Evolutionary conservation across 305 asterid species (phyloP).

Genomic region (Petunia hybrid): DNA sequence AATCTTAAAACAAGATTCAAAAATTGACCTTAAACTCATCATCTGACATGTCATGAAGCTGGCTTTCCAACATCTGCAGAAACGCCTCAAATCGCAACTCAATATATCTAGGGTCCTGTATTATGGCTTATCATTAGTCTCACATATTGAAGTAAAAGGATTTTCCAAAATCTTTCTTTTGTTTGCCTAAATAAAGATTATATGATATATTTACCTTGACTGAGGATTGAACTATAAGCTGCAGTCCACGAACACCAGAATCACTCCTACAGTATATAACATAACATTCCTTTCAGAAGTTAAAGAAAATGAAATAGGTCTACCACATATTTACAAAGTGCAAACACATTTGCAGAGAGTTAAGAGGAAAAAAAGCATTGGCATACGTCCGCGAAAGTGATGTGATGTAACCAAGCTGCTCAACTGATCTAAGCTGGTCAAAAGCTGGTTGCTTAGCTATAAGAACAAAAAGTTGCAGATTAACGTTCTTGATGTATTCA

Average conservation of each 20-base stretch:
- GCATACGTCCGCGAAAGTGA: conserved; percentile 67
- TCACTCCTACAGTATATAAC: conserved; percentile 57
- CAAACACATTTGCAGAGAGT: conserved; percentile 25
- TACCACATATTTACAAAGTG: conserved; percentile 19
- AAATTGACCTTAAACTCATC: conserved; percentile 69
- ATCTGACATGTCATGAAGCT: conserved; percentile 71
- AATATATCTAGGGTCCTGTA: conserved; percentile 76
- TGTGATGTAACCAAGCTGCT: conserved; percentile 86
- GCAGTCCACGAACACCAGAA: conserved; percentile 72
- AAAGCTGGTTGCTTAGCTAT: conserved; percentile 84
- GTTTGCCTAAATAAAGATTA: conserved; percentile 16
- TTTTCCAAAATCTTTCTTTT: conserved; percentile 8
- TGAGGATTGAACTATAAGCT: conserved; percentile 70
- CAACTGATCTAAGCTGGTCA: conserved; percentile 89
- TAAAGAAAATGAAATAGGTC: background rate
- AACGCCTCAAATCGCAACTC: conserved; percentile 74
- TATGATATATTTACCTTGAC: conserved; percentile 59
- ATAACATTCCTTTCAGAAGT: conserved; percentile 26
- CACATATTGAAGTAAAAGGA: conserved; percentile 6
- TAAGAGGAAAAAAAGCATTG: conserved; percentile 26
- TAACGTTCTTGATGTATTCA: conserved; percentile 70
- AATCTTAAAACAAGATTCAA: conserved; percentile 8
- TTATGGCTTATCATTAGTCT: conserved; percentile 8
- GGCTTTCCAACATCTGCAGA: conserved; percentile 70
- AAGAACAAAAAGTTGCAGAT: conserved; percentile 69